These are phyloP conservation scores for Bolboschoenus planiculmis DNA, from an alignment of 176 grass and related monocot genomes.

Conservation along the genomic window DNA sequence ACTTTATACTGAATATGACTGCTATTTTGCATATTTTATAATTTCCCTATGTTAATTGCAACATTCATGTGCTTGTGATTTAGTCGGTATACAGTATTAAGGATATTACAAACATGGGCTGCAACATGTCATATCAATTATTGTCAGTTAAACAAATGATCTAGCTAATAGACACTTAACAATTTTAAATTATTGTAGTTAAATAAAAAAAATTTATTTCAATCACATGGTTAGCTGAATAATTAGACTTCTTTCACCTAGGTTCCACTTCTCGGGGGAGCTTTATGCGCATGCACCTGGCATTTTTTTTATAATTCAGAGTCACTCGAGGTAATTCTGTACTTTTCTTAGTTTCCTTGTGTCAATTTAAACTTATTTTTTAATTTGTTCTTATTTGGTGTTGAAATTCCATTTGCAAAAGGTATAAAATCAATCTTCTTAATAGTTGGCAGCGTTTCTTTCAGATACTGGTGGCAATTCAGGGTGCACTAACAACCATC, in stretches of 20 bases:
- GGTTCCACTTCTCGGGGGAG: constrained; percentile 94
- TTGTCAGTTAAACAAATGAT: background rate
- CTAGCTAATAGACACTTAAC: background rate
- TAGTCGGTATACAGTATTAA: background rate
- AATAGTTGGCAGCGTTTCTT: background rate
- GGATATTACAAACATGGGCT: background rate
- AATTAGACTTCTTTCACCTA: constrained; percentile 26
- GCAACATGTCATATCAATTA: background rate
- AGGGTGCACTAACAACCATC: constrained; percentile 65
- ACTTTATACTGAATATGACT: background rate
- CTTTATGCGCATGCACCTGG: constrained; percentile 90
- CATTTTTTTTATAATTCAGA: constrained; percentile 98
- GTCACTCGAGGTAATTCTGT: constrained; percentile 59
- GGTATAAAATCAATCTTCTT: background rate
- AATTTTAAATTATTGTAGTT: background rate
- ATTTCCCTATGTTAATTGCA: background rate
- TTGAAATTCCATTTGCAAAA: background rate
- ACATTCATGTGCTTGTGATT: background rate
- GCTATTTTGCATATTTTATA: background rate
- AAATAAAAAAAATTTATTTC: background rate
- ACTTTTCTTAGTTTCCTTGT: background rate
- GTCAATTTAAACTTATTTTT: background rate
- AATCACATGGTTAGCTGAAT: background rate
- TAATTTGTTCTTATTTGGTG: background rate
- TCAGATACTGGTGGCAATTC: constrained; percentile 81